phyloP scores from a whole-genome alignment of 192 early-diverging fungal genomes.

The Umbelopsis isabellina region DNA sequence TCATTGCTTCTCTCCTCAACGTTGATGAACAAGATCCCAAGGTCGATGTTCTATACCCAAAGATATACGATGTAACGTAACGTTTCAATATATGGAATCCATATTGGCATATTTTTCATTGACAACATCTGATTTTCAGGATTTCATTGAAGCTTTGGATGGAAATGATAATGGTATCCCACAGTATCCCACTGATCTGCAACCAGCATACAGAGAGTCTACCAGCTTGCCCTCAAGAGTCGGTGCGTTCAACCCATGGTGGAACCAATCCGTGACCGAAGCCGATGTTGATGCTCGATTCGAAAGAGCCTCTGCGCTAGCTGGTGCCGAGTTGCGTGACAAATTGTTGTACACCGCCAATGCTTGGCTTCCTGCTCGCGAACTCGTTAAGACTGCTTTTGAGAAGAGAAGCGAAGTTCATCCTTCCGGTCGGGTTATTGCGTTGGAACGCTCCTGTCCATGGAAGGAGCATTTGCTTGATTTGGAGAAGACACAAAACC shows the following conservation, averaged over 20 bases:
- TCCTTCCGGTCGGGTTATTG: constrained; percentile 75
- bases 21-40: constrained; percentile 53
- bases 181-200: constrained; percentile 79
- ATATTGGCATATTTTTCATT: background rate
- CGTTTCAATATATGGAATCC: background rate
- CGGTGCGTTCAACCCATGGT: constrained; percentile 88
- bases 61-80: constrained; percentile 73
- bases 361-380: constrained; percentile 88
- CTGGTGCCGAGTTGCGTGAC: constrained; percentile 77
- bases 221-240: constrained; percentile 86
- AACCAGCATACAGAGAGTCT: constrained; percentile 79
- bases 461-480: constrained; percentile 92
- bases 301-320: constrained; percentile 68
- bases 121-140: constrained; percentile 13
- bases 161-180: constrained; percentile 94
- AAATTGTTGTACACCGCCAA: constrained; percentile 70
- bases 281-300: constrained; percentile 70
- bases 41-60: constrained; percentile 75
- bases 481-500: constrained; percentile 61
- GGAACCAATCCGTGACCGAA: constrained; percentile 80
- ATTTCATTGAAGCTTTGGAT: constrained; percentile 80
- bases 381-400: constrained; percentile 80
- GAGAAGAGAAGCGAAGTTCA: constrained; percentile 59
- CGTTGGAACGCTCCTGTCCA: constrained; percentile 85
- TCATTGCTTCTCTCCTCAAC: constrained; percentile 65